Evolutionary conservation across 257 asterid species (phyloP).

Genomic region (Nicotiana paniculata): DNA sequence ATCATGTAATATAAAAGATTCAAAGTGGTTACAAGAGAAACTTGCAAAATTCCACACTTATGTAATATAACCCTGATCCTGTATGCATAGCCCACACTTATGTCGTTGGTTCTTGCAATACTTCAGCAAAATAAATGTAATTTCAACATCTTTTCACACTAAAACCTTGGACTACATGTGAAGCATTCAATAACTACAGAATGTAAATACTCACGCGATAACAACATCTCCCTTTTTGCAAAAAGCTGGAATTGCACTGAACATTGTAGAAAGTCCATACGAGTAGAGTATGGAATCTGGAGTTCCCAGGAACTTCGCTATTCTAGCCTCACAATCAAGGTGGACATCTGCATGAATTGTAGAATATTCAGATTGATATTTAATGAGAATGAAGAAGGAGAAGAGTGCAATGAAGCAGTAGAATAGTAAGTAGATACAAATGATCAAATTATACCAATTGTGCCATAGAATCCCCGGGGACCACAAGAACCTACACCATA

Average conservation of each 20-base stretch:
- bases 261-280: conserved; percentile 94
- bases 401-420: neutral
- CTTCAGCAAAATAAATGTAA: neutral
- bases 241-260: conserved; percentile 95
- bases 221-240: conserved; percentile 93
- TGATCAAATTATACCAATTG: conserved; percentile 60
- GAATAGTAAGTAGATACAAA: neutral
- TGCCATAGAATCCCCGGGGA: conserved; percentile 98
- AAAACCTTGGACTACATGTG: neutral
- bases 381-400: conserved; percentile 1
- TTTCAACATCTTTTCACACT: neutral
- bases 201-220: conserved; percentile 56
- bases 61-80: neutral
- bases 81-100: neutral
- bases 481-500: conserved; percentile 99
- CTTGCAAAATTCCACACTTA: neutral
- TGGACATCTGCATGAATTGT: conserved; percentile 67
- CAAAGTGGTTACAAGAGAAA: neutral
- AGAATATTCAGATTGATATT: neutral
- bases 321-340: conserved; percentile 96
- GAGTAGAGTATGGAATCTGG: conserved; percentile 84
- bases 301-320: conserved; percentile 89
- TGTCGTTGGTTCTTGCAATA: neutral
- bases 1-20: neutral
- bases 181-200: neutral